Evolutionary conservation across 192 early-diverging fungal species (phyloP), one percentile per base, ranked within the genome.

Genomic region (Coemansia sp.): DNA sequence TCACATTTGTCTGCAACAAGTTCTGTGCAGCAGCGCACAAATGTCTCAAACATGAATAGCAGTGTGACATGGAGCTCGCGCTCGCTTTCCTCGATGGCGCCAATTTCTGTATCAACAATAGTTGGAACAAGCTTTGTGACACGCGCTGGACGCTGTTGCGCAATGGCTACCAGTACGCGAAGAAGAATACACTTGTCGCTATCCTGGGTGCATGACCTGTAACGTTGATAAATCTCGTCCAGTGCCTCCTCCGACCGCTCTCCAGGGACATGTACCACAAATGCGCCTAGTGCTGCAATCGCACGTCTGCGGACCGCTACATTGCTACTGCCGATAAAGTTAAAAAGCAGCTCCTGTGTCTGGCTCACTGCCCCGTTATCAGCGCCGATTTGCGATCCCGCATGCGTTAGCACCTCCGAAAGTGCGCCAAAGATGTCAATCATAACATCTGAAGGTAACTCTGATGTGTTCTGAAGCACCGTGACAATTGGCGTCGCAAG

Each of bases 121-220:
- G 42, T 10, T 20, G 59, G 42, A 10, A 70, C 60, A 23, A 69
- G 54, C 21, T 32, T 51, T n/a, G 53, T 51, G 27, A 80, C 55
- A 21, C 70, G 73, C 32, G 59, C 63, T 22, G 78, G 70, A 22
- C 67, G 29, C 66, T 80, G 78, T 25, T 73, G 78, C 36, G 70
- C 62, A 63, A 80, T 75, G n/a, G 66, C 68, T 3, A 80, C 78
- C 23, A 80, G 55, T 24, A 80, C 73, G 10, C 78, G 72, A 51
- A 80, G 67, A 52, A 75, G 56, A 24, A 67, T 71, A 42, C 57
- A 63, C 6, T 52, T 69, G 30, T 72, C 73, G 63, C 66, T 72
- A 14, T 67, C 55, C 14, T 55, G 55, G 22, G 58, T 54, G 54
- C 70, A 61, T 30, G 54, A 24, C n/a, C 42, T 25, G 65, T 80